phyloP scores from a whole-genome alignment of 768 basidiomycete genomes.

The Mycena metata region DNA sequence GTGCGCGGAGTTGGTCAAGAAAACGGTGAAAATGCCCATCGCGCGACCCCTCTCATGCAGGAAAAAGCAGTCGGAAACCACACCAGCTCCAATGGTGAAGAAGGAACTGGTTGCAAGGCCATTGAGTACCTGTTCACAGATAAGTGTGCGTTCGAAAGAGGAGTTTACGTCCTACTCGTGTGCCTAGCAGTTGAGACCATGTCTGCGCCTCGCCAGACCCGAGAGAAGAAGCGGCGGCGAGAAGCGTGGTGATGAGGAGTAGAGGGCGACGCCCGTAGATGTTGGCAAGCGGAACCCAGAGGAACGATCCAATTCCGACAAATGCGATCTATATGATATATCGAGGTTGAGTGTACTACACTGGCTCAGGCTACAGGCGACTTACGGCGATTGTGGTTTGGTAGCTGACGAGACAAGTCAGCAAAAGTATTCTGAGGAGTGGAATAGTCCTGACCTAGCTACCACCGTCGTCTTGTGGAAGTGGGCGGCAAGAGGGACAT shows the following conservation, averaged over 20 bases:
- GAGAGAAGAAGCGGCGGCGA: slow-evolving; percentile 38
- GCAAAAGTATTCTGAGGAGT: background rate
- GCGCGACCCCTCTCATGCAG: slow-evolving; percentile 41
- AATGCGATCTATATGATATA: slow-evolving; percentile 38
- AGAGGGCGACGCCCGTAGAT: slow-evolving; percentile 41
- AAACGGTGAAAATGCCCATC: slow-evolving; percentile 38
- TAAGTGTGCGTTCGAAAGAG: background rate
- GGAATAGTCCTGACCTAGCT: slow-evolving; percentile 27
- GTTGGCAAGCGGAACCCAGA: slow-evolving; percentile 41
- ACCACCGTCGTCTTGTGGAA: slow-evolving; percentile 41
- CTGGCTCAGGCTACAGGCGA: background rate
- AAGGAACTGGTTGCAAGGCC: slow-evolving; percentile 38
- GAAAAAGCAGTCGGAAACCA: slow-evolving; percentile 41
- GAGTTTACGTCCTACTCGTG: slow-evolving; percentile 20
- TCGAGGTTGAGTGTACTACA: background rate
- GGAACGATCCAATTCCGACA: slow-evolving; percentile 37
- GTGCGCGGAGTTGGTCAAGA: slow-evolving; percentile 36
- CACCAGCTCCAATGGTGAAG: slow-evolving; percentile 39
- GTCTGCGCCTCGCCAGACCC: slow-evolving; percentile 39
- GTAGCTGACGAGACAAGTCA: slow-evolving; percentile 25
- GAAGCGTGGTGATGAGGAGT: slow-evolving; percentile 38
- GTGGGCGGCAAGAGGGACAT: slow-evolving; percentile 41
- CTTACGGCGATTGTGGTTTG: slow-evolving; percentile 37
- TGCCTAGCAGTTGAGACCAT: slow-evolving; percentile 40
- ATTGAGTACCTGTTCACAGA: slow-evolving; percentile 30